Evolutionary conservation across 2,329 filamentous ascomycete genomes (phyloP), one percentile per base, ranked within the genome.

Genomic region (Beauveria asiatica): DNA sequence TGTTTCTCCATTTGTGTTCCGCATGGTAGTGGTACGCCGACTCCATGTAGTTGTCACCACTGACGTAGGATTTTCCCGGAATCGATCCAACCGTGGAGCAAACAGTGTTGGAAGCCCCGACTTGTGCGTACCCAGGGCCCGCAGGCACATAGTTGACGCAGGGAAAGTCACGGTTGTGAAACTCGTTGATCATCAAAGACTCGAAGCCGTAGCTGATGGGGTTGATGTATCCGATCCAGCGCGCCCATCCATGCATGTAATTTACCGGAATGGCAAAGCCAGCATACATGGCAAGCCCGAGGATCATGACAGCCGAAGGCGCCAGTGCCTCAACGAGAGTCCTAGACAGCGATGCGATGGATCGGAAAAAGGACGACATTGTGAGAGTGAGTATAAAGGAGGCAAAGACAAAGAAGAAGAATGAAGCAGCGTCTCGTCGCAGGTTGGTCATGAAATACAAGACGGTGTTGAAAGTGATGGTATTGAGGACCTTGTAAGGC

Each of bases 161-260:
- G 0, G 81, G 84, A 70, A 96, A 76, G 30, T 86, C 79, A 46
- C 89, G 77, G 11, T 82, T 75, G 41, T 80, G 79, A 67, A 96
- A 96, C 69, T 96, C 92, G 67, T 96, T 96, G 67, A 89, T 84
- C 89, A 96, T 94, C 73, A 96, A 73, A 2, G 85, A 78, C 11
- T 86, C 82, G 69, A 96, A 95, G 0, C 85, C 83, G 2, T 94
- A 79, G 50, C 89, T 90, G 0, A 92, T 76, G 0, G 86, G 80
- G 62, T 92, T 91, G 71, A 92, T 76, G 77, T 86, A 94, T 74
- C 76, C 0, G 76, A 69, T 45, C 33, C 33, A 37, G 11, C 33
- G 33, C 33, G 33, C 33, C 33, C 33, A 37, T 5, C 33, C 33
- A 13, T 5, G 33, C 33, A 37, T 37, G 11, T 37, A 37, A 37